phyloP scores from a whole-genome alignment of 2,329 filamentous ascomycete species.

The Cladorrhinum sp. region DNA sequence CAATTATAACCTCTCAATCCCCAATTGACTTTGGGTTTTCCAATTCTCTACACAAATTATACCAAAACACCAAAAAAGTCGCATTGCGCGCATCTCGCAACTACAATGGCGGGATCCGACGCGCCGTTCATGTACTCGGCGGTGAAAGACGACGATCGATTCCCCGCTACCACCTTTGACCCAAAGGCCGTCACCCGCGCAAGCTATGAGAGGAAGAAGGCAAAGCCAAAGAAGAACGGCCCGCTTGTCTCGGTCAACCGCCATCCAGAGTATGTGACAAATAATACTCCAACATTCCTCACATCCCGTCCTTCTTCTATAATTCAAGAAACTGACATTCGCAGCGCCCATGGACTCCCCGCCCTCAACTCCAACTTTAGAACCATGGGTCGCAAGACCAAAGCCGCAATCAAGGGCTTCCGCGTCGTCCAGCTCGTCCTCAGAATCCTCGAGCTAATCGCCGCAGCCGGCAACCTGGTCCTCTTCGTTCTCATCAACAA shows the following conservation, averaged over 20 bases:
- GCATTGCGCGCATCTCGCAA: constrained; percentile 8
- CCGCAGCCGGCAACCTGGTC: constrained; percentile 67
- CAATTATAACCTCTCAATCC: not conserved
- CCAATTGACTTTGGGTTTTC: not conserved
- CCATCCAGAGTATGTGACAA: constrained; percentile 70
- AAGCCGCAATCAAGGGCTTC: constrained; percentile 66
- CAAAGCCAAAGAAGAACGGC: constrained; percentile 64
- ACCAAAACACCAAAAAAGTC: not conserved
- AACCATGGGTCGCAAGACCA: constrained; percentile 67
- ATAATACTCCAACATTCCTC: constrained; percentile 4
- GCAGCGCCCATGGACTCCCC: constrained; percentile 60
- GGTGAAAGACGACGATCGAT: constrained; percentile 51
- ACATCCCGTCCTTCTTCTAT: too few relatives aligned
- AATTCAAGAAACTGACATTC: constrained; percentile 10
- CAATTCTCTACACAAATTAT: not conserved
- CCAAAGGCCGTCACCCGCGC: constrained; percentile 82
- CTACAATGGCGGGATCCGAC: constrained; percentile 33
- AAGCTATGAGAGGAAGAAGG: constrained; percentile 64
- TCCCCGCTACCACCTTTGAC: constrained; percentile 64
- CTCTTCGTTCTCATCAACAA: constrained; percentile 74
- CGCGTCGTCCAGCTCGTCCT: constrained; percentile 68
- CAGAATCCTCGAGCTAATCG: constrained; percentile 64
- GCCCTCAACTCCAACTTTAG: constrained; percentile 60
- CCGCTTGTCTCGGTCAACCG: constrained; percentile 79
- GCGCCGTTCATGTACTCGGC: constrained; percentile 64